Percentiles rank a stretch among this genome's conserved stretches.
Conservation (phyloP, 164 flowering plant genomes). For the Paratinospora sagittata region DNA sequence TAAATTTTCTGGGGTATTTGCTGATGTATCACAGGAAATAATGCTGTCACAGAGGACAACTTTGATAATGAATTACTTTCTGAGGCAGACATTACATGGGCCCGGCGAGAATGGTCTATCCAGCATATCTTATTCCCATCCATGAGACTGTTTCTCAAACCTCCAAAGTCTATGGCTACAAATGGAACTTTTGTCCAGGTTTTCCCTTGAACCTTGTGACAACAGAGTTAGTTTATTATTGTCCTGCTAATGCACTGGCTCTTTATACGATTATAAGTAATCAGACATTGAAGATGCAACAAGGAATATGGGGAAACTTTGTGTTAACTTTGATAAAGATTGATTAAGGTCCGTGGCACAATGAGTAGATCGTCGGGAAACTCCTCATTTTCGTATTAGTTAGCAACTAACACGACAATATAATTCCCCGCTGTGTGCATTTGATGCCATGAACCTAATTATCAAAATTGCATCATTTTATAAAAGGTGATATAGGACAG, state of each 20-base stretch:
- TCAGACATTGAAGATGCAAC: neutral
- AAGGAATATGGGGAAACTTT: neutral
- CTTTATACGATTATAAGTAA: neutral
- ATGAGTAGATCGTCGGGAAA: neutral
- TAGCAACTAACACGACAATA: neutral
- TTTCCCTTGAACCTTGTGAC: constrained; percentile 9
- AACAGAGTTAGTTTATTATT: neutral
- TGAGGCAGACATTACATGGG: constrained; percentile 90
- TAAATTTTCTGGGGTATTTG: constrained; percentile 4
- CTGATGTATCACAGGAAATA: constrained; percentile 20
- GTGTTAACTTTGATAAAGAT: neutral
- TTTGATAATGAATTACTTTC: constrained; percentile 56
- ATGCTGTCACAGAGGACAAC: constrained; percentile 30
- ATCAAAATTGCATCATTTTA: too few relatives aligned
- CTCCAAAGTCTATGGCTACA: constrained; percentile 75
- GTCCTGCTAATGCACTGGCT: neutral
- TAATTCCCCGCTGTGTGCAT: too few relatives aligned
- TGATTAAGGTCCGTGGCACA: neutral
- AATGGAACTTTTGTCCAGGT: constrained; percentile 94
- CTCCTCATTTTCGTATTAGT: neutral
- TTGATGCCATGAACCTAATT: too few relatives aligned
- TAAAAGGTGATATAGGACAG: too few relatives aligned
- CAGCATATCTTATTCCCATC: constrained; percentile 89
- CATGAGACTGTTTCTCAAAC: constrained; percentile 85
- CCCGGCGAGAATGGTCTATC: constrained; percentile 94